phyloP scores from a whole-genome alignment of 2,329 filamentous ascomycete species.

The Ophiocordyceps robertsii region DNA sequence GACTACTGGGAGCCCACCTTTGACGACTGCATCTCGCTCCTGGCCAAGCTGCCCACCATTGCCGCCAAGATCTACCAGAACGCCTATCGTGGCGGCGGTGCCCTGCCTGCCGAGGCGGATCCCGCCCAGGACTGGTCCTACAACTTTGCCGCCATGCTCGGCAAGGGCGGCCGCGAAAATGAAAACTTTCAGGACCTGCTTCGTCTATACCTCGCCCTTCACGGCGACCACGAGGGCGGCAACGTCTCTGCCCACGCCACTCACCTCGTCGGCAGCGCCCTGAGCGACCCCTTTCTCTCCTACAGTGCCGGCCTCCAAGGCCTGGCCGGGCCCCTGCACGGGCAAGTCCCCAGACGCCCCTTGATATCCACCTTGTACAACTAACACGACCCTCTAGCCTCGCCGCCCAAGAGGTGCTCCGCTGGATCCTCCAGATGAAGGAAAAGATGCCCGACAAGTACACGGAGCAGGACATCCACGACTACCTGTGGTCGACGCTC shows the following conservation, averaged over 20 bases:
- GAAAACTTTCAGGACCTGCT: constrained; percentile 93
- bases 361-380: too few relatives aligned
- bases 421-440: constrained; percentile 96
- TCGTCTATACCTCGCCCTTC: constrained; percentile 85
- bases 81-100: constrained; percentile 60
- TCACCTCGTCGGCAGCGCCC: constrained; percentile 85
- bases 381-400: constrained; percentile 33
- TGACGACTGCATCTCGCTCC: constrained; percentile 83
- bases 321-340: constrained; percentile 65
- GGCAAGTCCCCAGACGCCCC: constrained; percentile 29
- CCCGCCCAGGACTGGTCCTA: constrained; percentile 89
- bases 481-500: constrained; percentile 86
- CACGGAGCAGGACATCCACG: constrained; percentile 67
- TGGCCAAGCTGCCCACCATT: constrained; percentile 93
- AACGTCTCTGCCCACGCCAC: constrained; percentile 95
- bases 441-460: constrained; percentile 67
- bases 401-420: constrained; percentile 90
- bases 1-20: constrained; percentile 99
- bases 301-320: constrained; percentile 94
- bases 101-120: constrained; percentile 66
- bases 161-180: constrained; percentile 76
- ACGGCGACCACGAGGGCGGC: constrained; percentile 95
- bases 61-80: constrained; percentile 98
- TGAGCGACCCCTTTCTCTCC: constrained; percentile 89
- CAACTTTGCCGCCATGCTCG: constrained; percentile 95